Percentiles rank a stretch among this genome's conserved stretches.
phyloP scores from a whole-genome alignment of 2,329 filamentous ascomycete species.

The Trichoderma arundinaceum region DNA sequence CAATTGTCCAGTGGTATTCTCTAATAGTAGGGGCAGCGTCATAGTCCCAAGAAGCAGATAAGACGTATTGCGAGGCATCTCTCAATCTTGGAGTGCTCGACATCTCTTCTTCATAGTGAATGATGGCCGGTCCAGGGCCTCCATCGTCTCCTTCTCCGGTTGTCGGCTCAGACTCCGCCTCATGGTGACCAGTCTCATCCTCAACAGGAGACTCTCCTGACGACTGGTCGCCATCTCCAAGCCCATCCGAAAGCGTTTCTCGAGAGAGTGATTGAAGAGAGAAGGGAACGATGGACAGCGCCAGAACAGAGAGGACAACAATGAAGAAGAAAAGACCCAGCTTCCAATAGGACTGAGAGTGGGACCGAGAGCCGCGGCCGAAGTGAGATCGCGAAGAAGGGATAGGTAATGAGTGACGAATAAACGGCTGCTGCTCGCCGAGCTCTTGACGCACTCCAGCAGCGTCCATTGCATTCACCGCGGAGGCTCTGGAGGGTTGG shows the following conservation, averaged over 20 bases:
- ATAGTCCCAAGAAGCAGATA: slow-evolving; percentile 63
- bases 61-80: slow-evolving; percentile 57
- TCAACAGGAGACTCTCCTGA: neutral
- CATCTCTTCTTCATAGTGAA: slow-evolving; percentile 39
- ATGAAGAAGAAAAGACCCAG: slow-evolving; percentile 36
- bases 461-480: slow-evolving; percentile 25
- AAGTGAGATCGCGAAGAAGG: neutral
- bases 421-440: slow-evolving; percentile 26
- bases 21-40: slow-evolving; percentile 55
- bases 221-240: slow-evolving; percentile 3
- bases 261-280: slow-evolving; percentile 31
- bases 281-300: slow-evolving; percentile 36
- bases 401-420: neutral
- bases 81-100: slow-evolving; percentile 39
- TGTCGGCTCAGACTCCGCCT: slow-evolving; percentile 16
- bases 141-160: neutral
- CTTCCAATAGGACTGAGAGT: slow-evolving; percentile 28
- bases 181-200: slow-evolving; percentile 6
- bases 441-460: slow-evolving; percentile 1
- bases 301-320: slow-evolving; percentile 37
- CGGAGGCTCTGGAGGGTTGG: neutral
- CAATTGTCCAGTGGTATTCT: slow-evolving; percentile 65
- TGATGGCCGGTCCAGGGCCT: neutral
- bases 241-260: neutral
- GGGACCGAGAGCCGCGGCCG: neutral